Conservation (phyloP, 371 early-diverging fungal species). For the Zychaea mexicana region DNA sequence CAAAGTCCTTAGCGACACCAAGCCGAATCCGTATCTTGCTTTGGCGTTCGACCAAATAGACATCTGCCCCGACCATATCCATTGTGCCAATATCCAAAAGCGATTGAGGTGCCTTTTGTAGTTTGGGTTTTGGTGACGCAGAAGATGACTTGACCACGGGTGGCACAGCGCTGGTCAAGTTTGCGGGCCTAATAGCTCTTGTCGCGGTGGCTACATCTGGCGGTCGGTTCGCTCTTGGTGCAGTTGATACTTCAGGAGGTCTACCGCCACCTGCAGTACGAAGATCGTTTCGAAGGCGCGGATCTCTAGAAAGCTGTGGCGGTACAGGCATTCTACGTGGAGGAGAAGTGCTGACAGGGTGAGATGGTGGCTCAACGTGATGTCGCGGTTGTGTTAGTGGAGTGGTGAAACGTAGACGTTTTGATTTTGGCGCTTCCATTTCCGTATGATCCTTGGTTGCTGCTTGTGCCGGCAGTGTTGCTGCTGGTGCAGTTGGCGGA, state of each 20-base stretch:
- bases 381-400: neutral
- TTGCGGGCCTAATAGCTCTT: no score
- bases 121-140: neutral
- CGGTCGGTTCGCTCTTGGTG: neutral
- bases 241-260: neutral
- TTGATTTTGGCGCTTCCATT: neutral
- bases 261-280: neutral
- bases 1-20: neutral
- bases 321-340: neutral
- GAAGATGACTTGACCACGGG: neutral
- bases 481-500: neutral
- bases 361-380: neutral
- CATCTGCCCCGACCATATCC: neutral
- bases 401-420: neutral
- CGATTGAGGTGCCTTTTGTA: neutral
- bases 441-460: neutral
- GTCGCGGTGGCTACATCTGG: no score
- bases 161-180: no score
- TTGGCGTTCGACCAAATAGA: neutral
- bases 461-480: neutral
- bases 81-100: neutral
- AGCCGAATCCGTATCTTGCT: neutral
- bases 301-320: neutral
- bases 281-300: neutral
- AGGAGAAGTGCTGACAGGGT: neutral